phyloP scores from a whole-genome alignment of 1,284 basidiomycete species.

The Trametes pubescens region DNA sequence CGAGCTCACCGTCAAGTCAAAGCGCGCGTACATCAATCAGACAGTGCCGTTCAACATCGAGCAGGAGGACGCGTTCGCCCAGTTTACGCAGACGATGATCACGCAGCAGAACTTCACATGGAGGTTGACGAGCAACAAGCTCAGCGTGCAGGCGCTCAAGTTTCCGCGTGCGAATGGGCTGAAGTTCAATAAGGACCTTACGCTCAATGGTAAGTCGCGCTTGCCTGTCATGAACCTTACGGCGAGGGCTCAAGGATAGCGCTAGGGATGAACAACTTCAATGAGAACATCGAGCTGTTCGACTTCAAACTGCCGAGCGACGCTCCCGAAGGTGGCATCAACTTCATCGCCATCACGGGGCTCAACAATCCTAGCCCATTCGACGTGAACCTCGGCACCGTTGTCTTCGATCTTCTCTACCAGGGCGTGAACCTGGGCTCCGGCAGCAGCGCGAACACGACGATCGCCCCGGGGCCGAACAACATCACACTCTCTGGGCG shows the following conservation, averaged over 20 bases:
- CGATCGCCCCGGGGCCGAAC: constrained; percentile 63
- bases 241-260: neutral
- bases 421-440: constrained; percentile 66
- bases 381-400: constrained; percentile 72
- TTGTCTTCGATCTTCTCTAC: constrained; percentile 73
- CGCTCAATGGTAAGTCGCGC: constrained; percentile 53
- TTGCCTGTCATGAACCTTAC: too few relatives aligned
- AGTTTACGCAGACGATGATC: constrained; percentile 68
- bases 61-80: constrained; percentile 62
- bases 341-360: constrained; percentile 66
- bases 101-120: constrained; percentile 77
- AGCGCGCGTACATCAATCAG: constrained; percentile 67
- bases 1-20: constrained; percentile 54
- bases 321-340: constrained; percentile 72
- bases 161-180: constrained; percentile 71
- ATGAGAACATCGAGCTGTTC: constrained; percentile 61
- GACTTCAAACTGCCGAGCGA: constrained; percentile 80
- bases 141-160: constrained; percentile 73
- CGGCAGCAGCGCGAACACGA: constrained; percentile 59
- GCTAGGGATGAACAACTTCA: constrained; percentile 65
- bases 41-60: constrained; percentile 62
- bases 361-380: constrained; percentile 78
- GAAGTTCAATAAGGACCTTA: constrained; percentile 65
- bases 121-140: constrained; percentile 64
- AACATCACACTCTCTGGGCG: constrained; percentile 69